Conservation (phyloP, 768 basidiomycete species). For the Fomitopsis pulvina region DNA sequence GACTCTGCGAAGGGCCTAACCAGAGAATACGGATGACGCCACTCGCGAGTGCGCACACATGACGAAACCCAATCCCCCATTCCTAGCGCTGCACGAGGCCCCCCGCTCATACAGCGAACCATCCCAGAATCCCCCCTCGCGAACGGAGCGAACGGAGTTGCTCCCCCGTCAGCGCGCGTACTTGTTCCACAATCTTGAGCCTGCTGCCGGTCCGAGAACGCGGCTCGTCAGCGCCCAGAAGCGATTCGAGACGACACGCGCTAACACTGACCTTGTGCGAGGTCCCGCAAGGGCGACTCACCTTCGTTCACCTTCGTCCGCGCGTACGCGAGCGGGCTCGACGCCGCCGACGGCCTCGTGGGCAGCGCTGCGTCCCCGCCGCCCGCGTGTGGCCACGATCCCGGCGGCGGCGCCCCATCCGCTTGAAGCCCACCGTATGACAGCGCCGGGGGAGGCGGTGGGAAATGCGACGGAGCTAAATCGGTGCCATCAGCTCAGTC, state of each 20-base stretch:
- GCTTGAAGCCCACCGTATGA: conserved; percentile 10
- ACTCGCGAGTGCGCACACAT: too few species aligned
- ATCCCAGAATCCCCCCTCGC: background rate
- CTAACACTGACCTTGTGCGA: conserved; percentile 45
- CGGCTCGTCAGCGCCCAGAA: background rate
- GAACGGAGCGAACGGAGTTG: background rate
- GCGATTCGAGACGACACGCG: too few species aligned
- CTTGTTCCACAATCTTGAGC: conserved; percentile 41
- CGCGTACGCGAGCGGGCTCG: conserved; percentile 35
- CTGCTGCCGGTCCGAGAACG: conserved; percentile 23
- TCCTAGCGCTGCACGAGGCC: too few species aligned
- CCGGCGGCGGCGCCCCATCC: conserved; percentile 19
- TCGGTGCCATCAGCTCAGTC: background rate
- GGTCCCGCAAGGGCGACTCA: conserved; percentile 26
- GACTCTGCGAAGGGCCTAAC: too few species aligned
- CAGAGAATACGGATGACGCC: too few species aligned
- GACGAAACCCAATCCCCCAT: too few species aligned
- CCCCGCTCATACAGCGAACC: too few species aligned
- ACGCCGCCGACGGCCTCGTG: conserved; percentile 22
- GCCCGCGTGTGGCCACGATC: conserved; percentile 7
- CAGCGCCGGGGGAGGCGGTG: background rate
- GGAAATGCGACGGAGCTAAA: background rate
- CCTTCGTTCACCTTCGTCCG: conserved; percentile 48
- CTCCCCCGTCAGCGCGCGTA: conserved; percentile 11
- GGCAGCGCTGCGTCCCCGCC: background rate